Conservation (phyloP, 495 filamentous ascomycete species). For the Penicillium tannophilum region DNA sequence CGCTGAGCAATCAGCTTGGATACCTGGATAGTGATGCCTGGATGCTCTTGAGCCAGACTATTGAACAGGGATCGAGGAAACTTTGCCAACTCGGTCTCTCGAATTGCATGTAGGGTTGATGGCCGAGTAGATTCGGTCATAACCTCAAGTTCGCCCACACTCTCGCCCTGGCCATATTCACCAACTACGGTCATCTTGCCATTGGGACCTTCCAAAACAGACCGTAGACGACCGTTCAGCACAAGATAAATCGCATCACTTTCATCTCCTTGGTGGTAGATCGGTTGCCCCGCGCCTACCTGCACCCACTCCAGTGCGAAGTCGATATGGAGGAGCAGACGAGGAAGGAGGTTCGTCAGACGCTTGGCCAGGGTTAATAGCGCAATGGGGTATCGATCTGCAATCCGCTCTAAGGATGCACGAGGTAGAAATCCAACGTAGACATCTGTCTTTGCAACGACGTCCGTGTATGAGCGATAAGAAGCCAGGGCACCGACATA, state of each 20-base stretch:
- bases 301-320: constrained; percentile 98
- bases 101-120: constrained; percentile 91
- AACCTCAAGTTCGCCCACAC: constrained; percentile 95
- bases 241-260: constrained; percentile 99
- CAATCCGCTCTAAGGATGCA: constrained; percentile 83
- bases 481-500: constrained; percentile 94
- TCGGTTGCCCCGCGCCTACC: constrained; percentile 89
- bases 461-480: constrained; percentile 93
- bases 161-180: constrained; percentile 96
- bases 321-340: constrained; percentile 94
- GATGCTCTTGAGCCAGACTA: constrained; percentile 93
- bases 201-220: constrained; percentile 74
- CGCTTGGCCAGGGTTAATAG: constrained; percentile 94
- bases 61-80: constrained; percentile 97
- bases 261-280: constrained; percentile 92
- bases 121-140: constrained; percentile 90
- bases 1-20: constrained; percentile 97
- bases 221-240: constrained; percentile 83
- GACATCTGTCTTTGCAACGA: constrained; percentile 96
- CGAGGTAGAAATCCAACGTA: constrained; percentile 95
- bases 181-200: constrained; percentile 87
- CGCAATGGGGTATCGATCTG: constrained; percentile 89
- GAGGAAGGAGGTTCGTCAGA: constrained; percentile 83
- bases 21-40: constrained; percentile 97
- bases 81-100: constrained; percentile 93